Conservation (phyloP, 306 rosid species). For the Begonia fuchsioides region DNA sequence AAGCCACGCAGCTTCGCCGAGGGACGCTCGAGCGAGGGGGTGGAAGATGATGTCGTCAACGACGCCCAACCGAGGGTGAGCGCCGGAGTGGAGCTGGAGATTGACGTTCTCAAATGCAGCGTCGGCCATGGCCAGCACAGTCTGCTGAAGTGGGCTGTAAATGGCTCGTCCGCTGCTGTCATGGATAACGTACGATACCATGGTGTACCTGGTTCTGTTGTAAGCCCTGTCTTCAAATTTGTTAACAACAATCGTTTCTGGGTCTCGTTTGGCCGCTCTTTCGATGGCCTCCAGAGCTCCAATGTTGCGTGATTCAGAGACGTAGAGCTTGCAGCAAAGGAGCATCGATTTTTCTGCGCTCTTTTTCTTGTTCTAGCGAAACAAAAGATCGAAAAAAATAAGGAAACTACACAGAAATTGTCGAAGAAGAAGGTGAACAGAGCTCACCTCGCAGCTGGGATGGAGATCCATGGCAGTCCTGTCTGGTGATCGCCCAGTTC, state of each 20-base stretch:
- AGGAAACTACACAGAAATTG: too few relatives aligned
- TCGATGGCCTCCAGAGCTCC: constrained; percentile 54
- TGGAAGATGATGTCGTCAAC: constrained; percentile 83
- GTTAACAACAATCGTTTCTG: constrained; percentile 46
- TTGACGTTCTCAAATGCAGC: constrained; percentile 50
- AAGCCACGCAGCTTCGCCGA: constrained; percentile 74
- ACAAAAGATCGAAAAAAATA: too few relatives aligned
- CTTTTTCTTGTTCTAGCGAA: constrained; percentile 44
- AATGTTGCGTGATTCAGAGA: constrained; percentile 52
- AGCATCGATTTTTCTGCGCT: constrained; percentile 31
- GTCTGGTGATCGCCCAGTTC: too few relatives aligned
- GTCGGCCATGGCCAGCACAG: constrained; percentile 53
- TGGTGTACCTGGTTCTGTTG: constrained; percentile 46
- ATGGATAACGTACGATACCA: constrained; percentile 58
- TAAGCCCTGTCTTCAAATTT: constrained; percentile 48
- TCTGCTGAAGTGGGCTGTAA: constrained; percentile 66
- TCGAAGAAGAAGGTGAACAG: background rate
- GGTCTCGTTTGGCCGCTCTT: constrained; percentile 34
- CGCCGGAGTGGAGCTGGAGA: constrained; percentile 56
- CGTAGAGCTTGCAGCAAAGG: constrained; percentile 55
- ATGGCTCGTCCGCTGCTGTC: constrained; percentile 46
- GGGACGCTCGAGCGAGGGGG: constrained; percentile 45
- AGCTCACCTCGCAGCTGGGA: constrained; percentile 42
- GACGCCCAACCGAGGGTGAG: constrained; percentile 70
- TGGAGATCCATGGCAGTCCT: constrained; percentile 24